phyloP scores from a whole-genome alignment of 2,329 filamentous ascomycete species.

The Penicillium sp. region DNA sequence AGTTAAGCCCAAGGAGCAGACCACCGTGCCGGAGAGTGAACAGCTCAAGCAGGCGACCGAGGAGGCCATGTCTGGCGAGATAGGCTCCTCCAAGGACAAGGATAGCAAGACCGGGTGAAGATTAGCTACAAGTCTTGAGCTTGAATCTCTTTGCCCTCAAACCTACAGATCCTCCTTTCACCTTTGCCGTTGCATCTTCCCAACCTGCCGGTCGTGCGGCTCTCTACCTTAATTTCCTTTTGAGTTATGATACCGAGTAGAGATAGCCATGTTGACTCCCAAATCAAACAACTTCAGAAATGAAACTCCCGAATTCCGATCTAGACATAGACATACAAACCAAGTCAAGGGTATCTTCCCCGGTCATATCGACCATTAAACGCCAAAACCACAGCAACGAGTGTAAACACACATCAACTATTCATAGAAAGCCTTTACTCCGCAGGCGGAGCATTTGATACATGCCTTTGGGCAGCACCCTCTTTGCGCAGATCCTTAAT shows the following conservation, averaged over 20 bases:
- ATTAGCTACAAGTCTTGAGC: not conserved
- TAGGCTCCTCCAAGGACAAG: constrained; percentile 26
- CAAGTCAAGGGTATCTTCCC: constrained; percentile 16
- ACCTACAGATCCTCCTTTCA: not conserved
- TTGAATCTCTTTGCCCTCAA: not conserved
- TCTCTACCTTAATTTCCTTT: not conserved
- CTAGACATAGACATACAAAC: not conserved
- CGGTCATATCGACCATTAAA: constrained; percentile 4
- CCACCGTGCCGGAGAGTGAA: constrained; percentile 50
- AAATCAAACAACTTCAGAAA: not conserved
- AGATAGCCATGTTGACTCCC: not conserved
- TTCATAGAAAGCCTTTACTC: constrained; percentile 7
- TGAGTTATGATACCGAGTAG: not conserved
- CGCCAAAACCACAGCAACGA: constrained; percentile 6
- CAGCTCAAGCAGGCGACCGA: constrained; percentile 60
- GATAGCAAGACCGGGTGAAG: constrained; percentile 19
- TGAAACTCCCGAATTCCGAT: constrained; percentile 5
- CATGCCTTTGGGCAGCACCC: constrained; percentile 26
- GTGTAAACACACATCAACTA: no score
- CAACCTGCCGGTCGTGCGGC: not conserved
- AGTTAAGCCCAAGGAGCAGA: constrained; percentile 59
- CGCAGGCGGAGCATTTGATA: constrained; percentile 18
- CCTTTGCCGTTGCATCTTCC: not conserved
- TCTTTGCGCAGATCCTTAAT: constrained; percentile 46
- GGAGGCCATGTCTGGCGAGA: constrained; percentile 44